Evolutionary conservation across 1,284 basidiomycete genomes (phyloP).

Genomic region (Ceratobasidium papillatum): DNA sequence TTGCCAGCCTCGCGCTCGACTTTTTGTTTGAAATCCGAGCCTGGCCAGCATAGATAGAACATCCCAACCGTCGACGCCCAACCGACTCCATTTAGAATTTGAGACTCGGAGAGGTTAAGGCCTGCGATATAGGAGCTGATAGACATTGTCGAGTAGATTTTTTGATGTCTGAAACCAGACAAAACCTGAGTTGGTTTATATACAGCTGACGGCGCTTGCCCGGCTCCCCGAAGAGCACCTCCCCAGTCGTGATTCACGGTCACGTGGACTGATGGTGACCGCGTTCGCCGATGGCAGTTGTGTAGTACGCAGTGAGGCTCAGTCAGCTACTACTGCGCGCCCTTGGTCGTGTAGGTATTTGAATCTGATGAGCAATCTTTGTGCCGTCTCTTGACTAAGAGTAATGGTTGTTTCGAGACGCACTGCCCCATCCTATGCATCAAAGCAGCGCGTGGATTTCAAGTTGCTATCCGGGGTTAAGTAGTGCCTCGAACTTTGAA

Average conservation of each 20-base stretch:
- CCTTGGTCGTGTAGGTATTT: too few relatives aligned
- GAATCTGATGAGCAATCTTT: too few relatives aligned
- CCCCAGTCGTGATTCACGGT: not conserved
- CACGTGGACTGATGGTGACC: not conserved
- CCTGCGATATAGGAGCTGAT: conserved; percentile 26
- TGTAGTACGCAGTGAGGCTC: too few relatives aligned
- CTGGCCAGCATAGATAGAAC: conserved; percentile 15
- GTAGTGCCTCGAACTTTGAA: too few relatives aligned
- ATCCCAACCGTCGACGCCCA: conserved; percentile 4
- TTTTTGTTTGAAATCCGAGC: not conserved
- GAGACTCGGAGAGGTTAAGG: conserved; percentile 13
- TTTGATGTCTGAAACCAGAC: not conserved
- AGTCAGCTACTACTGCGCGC: too few relatives aligned
- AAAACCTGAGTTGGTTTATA: not conserved
- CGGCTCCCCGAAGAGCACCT: not conserved
- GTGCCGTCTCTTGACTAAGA: too few relatives aligned
- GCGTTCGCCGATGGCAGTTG: not conserved
- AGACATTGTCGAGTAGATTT: not conserved
- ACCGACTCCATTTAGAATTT: conserved; percentile 9
- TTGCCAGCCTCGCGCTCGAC: conserved; percentile 18
- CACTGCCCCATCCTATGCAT: too few relatives aligned
- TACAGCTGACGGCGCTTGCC: not conserved
- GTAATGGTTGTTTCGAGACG: too few relatives aligned
- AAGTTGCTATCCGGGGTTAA: not conserved
- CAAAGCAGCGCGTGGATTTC: too few relatives aligned